Evolutionary conservation across 1,139 yeast genomes (phyloP).

Genomic region (Magnusiomyces ingens): DNA sequence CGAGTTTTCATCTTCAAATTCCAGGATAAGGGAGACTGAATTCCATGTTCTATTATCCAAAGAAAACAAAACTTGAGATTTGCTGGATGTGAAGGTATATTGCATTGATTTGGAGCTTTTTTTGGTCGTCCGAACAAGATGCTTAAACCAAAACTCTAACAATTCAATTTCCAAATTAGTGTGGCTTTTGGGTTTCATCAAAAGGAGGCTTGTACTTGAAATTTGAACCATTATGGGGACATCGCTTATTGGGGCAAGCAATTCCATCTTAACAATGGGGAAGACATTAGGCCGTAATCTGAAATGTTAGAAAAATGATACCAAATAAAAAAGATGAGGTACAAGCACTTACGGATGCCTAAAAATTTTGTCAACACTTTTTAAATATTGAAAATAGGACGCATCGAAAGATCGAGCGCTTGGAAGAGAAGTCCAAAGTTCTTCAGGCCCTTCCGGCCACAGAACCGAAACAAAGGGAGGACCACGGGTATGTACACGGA

Average conservation of each 20-base stretch:
- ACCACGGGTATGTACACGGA: constrained; percentile 10
- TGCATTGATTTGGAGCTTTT: too few species aligned
- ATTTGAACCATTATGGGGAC: too few species aligned
- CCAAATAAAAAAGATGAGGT: not conserved
- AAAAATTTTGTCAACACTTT: not conserved
- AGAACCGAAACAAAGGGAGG: constrained; percentile 11
- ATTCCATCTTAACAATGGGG: too few species aligned
- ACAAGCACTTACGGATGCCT: constrained; percentile 8
- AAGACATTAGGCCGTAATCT: not conserved
- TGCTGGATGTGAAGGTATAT: constrained; percentile 6
- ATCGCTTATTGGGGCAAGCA: too few species aligned
- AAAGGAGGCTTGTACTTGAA: too few species aligned
- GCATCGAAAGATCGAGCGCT: constrained; percentile 3
- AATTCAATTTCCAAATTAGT: too few species aligned
- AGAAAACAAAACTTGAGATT: constrained; percentile 2
- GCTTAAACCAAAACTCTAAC: too few species aligned
- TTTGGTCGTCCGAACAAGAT: too few species aligned
- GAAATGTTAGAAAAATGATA: constrained; percentile 1
- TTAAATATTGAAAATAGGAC: constrained; percentile 5
- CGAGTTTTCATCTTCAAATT: constrained; percentile 5
- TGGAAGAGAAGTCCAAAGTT: constrained; percentile 11
- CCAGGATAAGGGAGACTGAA: constrained; percentile 3
- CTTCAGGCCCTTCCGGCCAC: constrained; percentile 7
- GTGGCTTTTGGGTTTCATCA: too few species aligned
- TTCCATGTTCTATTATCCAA: constrained; percentile 4